phyloP scores from a whole-genome alignment of 352 stramenopile species.

The Phytopythium sindhum region DNA sequence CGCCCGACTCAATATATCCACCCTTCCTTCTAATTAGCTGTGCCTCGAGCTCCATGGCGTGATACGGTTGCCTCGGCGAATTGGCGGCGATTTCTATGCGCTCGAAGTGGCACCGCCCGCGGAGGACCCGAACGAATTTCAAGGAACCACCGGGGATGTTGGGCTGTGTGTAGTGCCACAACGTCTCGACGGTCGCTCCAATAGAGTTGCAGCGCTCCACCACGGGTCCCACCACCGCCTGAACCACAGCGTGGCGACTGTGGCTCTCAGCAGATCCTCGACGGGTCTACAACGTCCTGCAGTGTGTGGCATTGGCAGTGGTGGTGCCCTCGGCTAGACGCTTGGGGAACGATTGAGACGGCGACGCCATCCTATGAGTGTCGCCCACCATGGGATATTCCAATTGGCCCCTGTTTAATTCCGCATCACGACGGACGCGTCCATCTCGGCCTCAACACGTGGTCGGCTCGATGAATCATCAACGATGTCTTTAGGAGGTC shows the following conservation, averaged over 20 bases:
- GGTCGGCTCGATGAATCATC: neutral
- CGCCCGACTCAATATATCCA: conserved; percentile 6
- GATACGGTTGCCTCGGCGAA: too few relatives aligned
- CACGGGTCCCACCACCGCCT: neutral
- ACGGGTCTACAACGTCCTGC: neutral
- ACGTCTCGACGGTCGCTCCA: neutral
- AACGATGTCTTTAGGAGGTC: neutral
- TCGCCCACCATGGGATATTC: too few relatives aligned
- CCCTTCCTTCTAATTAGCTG: conserved; percentile 1
- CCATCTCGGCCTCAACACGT: neutral
- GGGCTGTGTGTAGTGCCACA: neutral
- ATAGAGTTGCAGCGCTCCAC: neutral
- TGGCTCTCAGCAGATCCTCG: neutral
- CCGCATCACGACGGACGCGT: neutral
- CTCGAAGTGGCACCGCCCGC: neutral
- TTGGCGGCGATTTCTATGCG: neutral
- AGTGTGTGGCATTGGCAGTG: too few relatives aligned
- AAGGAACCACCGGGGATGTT: too few relatives aligned
- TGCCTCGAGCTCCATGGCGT: too few relatives aligned
- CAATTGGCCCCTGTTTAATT: too few relatives aligned
- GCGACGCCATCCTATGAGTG: neutral
- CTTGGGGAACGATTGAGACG: neutral
- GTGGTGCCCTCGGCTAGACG: too few relatives aligned
- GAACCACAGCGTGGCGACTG: neutral
- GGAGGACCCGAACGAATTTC: neutral